These are phyloP conservation scores for Handroanthus guayacan DNA, from an alignment of 257 asterid species.

Conservation along the genomic window DNA sequence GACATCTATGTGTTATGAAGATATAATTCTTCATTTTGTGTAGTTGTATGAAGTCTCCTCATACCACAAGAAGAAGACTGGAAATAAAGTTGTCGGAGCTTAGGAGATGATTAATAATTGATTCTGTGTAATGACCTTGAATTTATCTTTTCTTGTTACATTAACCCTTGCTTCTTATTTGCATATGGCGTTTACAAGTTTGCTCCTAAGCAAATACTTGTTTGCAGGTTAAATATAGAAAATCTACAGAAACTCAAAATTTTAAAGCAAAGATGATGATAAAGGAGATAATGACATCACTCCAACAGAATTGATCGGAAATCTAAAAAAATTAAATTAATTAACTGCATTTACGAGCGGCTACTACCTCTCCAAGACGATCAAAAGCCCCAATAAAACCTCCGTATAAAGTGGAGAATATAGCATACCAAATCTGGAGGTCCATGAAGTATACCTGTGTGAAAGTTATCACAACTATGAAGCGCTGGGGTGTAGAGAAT, in stretches of 20 bases:
- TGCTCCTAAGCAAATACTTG: slow-evolving; percentile 17
- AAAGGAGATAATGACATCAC: not conserved
- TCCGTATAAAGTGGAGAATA: slow-evolving; percentile 85
- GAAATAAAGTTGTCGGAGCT: slow-evolving; percentile 25
- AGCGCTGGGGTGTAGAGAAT: slow-evolving; percentile 16
- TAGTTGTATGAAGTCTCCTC: not conserved
- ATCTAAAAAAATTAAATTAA: not conserved
- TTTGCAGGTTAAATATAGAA: slow-evolving; percentile 5
- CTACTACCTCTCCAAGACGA: slow-evolving; percentile 93
- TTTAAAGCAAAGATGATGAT: slow-evolving; percentile 17
- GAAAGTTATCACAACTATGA: slow-evolving; percentile 30
- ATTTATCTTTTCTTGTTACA: not conserved
- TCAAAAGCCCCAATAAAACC: slow-evolving; percentile 94
- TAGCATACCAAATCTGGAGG: slow-evolving; percentile 93
- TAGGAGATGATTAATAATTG: slow-evolving; percentile 14
- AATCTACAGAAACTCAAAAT: slow-evolving; percentile 1
- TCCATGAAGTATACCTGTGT: slow-evolving; percentile 97
- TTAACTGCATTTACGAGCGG: not conserved
- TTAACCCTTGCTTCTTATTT: not conserved
- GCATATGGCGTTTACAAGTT: slow-evolving; percentile 5
- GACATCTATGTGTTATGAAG: not conserved
- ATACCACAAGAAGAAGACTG: not conserved
- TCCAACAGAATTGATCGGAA: not conserved
- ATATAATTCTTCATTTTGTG: not conserved
- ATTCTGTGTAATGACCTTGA: not conserved